Evolutionary conservation across 192 early-diverging fungal species (phyloP).

Genomic region (Funneliformis mosseae): DNA sequence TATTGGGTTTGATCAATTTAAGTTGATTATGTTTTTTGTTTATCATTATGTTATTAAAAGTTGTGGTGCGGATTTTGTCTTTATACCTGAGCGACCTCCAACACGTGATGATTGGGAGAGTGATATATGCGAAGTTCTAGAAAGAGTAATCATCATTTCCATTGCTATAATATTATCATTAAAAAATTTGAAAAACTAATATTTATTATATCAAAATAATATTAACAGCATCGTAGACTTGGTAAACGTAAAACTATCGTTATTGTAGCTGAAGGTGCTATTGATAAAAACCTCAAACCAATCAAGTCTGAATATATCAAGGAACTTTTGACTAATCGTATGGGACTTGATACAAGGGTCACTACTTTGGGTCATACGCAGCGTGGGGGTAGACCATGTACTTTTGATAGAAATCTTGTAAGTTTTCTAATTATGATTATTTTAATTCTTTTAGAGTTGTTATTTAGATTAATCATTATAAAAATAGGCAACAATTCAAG

Average conservation of each 20-base stretch:
- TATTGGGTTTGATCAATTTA: background rate
- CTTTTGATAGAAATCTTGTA: slow-evolving; percentile 87
- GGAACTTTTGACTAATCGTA: slow-evolving; percentile 74
- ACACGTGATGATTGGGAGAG: slow-evolving; percentile 84
- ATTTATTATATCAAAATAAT: slow-evolving; percentile 2
- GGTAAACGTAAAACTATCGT: slow-evolving; percentile 94
- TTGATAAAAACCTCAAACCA: slow-evolving; percentile 84
- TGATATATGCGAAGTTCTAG: slow-evolving; percentile 82
- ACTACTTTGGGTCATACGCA: slow-evolving; percentile 95
- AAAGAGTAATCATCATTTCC: slow-evolving; percentile 42
- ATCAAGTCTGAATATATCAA: slow-evolving; percentile 86
- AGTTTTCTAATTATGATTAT: background rate
- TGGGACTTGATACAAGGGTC: slow-evolving; percentile 90
- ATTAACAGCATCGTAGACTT: slow-evolving; percentile 64
- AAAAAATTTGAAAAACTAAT: background rate
- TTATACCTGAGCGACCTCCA: slow-evolving; percentile 94
- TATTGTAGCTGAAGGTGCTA: slow-evolving; percentile 95
- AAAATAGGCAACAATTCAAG: slow-evolving; percentile 84
- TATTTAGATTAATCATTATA: slow-evolving; percentile 2
- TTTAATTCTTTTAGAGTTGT: slow-evolving; percentile 1
- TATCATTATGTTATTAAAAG: slow-evolving; percentile 32
- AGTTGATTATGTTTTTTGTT: background rate
- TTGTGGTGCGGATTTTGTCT: slow-evolving; percentile 93
- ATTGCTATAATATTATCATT: slow-evolving; percentile 3
- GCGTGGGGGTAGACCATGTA: slow-evolving; percentile 88